These are phyloP conservation scores for Annulohypoxylon stygium DNA, from an alignment of 495 filamentous ascomycete species.

Conservation along the genomic window DNA sequence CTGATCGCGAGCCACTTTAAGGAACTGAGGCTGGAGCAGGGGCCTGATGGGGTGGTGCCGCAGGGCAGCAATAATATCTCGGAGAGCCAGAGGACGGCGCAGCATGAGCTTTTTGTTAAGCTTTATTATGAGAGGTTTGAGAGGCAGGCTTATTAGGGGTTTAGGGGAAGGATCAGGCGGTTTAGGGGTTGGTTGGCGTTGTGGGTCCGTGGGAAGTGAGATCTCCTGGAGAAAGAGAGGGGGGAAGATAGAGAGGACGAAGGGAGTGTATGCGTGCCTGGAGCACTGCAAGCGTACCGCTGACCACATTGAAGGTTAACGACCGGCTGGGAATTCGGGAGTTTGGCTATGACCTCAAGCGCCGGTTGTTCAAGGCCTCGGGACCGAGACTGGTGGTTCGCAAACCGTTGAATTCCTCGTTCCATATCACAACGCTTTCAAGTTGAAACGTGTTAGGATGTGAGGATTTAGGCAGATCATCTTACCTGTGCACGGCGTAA, in stretches of 20 bases:
- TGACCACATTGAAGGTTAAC: not conserved
- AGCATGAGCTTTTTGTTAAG: slow-evolving; percentile 42
- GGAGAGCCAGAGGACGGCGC: slow-evolving; percentile 39
- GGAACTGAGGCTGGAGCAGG: slow-evolving; percentile 35
- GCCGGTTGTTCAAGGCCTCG: not conserved
- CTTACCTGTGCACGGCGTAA: not conserved
- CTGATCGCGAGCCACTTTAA: slow-evolving; percentile 39
- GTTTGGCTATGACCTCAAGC: not conserved
- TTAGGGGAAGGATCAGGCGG: not conserved
- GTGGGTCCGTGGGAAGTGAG: not conserved
- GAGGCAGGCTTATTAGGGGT: slow-evolving; percentile 26
- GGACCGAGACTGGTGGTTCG: not conserved
- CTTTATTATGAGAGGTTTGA: slow-evolving; percentile 42
- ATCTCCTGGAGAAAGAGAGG: not conserved
- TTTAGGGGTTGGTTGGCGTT: not conserved
- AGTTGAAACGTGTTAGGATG: not conserved
- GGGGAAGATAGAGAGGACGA: too few relatives aligned
- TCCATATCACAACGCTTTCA: not conserved
- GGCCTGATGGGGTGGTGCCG: not conserved
- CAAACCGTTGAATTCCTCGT: not conserved
- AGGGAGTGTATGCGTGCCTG: not conserved
- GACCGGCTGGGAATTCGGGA: not conserved
- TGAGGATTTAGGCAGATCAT: not conserved
- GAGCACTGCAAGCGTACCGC: not conserved
- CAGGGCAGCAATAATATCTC: slow-evolving; percentile 25